Conservation (phyloP, 176 grass and related monocot genomes). For the Oryza punctata region DNA sequence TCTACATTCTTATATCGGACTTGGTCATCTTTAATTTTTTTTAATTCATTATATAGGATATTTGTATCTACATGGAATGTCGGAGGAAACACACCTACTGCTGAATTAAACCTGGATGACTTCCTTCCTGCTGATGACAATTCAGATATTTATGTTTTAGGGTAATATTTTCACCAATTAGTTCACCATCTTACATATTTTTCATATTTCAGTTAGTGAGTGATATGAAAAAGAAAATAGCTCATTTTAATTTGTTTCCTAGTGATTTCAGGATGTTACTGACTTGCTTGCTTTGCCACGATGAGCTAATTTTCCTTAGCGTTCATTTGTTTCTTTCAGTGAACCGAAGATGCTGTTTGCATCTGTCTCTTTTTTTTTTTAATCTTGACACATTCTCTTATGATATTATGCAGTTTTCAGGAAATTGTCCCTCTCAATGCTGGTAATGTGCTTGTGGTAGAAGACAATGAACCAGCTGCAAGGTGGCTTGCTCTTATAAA, state of each 20-base stretch:
- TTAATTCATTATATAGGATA: conserved; percentile 57
- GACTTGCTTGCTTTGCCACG: conserved; percentile 11
- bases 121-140: conserved; percentile 78
- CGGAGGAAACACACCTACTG: conserved; percentile 75
- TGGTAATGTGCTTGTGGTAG: conserved; percentile 84
- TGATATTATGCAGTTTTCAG: conserved; percentile 72
- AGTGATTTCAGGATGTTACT: background rate
- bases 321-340: background rate
- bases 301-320: background rate
- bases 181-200: conserved; percentile 3
- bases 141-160: conserved; percentile 94
- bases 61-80: conserved; percentile 97
- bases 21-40: conserved; percentile 21
- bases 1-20: background rate
- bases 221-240: background rate
- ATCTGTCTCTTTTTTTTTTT: background rate
- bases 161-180: conserved; percentile 52
- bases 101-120: conserved; percentile 69
- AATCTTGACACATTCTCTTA: conserved; percentile 16
- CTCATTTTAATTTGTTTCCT: conserved; percentile 5
- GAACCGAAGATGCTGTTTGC: background rate
- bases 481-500: conserved; percentile 85
- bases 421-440: conserved; percentile 98
- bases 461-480: conserved; percentile 81
- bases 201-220: background rate